Conservation (phyloP, 2,329 filamentous ascomycete species). For the Ceratocystiopsis brevicomis region DNA sequence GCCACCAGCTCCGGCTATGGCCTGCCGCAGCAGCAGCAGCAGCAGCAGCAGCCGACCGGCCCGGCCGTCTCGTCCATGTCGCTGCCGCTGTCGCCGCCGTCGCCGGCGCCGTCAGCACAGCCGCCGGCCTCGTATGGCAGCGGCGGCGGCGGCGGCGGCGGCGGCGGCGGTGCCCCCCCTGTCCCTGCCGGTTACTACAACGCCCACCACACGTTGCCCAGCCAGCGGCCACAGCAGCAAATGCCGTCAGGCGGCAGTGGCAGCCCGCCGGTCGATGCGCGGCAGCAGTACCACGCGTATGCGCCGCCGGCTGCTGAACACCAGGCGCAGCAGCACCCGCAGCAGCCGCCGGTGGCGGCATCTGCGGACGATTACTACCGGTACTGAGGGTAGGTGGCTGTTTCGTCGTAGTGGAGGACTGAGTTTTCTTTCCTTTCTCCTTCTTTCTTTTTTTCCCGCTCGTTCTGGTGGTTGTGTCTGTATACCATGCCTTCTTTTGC, state of each 20-base stretch:
- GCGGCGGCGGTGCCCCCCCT: constrained; percentile 11
- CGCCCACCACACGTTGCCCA: constrained; percentile 27
- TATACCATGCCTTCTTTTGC: too few species aligned
- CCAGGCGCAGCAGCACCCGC: constrained; percentile 19
- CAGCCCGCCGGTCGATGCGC: constrained; percentile 6
- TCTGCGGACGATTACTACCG: constrained; percentile 39
- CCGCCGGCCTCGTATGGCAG: constrained; percentile 19
- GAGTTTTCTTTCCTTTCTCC: too few species aligned
- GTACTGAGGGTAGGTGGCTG: constrained; percentile 15
- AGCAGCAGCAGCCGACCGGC: constrained; percentile 12
- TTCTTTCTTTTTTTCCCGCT: background rate
- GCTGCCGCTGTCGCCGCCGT: constrained; percentile 13
- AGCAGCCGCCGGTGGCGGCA: constrained; percentile 7
- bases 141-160: constrained; percentile 13
- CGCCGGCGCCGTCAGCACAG: constrained; percentile 9
- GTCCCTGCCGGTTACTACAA: constrained; percentile 17
- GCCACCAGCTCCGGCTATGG: too few species aligned
- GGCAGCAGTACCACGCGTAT: constrained; percentile 42
- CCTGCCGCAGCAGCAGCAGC: too few species aligned
- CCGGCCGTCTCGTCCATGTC: constrained; percentile 25
- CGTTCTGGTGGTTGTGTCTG: background rate
- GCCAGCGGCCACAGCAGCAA: constrained; percentile 4
- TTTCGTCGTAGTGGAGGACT: background rate
- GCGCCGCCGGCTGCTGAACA: constrained; percentile 20
- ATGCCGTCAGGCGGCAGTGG: background rate